Evolutionary conservation across 805 yeast species (phyloP).

Genomic region (Suhomyces pyralidae): DNA sequence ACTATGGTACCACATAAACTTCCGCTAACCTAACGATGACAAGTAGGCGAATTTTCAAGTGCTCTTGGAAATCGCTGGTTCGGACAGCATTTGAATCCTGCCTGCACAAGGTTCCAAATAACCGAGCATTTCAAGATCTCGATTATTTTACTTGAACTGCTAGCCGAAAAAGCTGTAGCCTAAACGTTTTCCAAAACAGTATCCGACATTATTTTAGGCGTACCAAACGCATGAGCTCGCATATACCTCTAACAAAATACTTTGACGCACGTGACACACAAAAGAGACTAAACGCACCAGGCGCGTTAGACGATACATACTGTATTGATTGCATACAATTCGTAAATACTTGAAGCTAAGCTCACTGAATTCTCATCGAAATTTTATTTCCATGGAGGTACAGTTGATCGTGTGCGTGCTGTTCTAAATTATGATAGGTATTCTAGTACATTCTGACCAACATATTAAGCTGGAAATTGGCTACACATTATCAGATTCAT

Average conservation of each 20-base stretch:
- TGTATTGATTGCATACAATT: background rate
- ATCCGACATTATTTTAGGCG: background rate
- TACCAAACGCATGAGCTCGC: background rate
- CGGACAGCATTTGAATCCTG: background rate
- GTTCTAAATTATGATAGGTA: background rate
- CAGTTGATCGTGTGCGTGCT: background rate
- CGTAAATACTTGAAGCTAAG: background rate
- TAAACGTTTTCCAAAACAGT: background rate
- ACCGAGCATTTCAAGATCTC: background rate
- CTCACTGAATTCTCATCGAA: background rate
- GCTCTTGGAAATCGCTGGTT: background rate
- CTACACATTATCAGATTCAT: background rate
- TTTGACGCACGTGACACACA: background rate
- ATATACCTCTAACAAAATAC: background rate
- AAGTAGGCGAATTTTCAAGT: background rate
- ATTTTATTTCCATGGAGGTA: background rate
- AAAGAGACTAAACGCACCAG: background rate
- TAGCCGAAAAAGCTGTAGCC: background rate
- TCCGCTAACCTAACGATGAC: background rate
- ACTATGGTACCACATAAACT: background rate
- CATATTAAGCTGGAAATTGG: background rate
- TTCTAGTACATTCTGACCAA: background rate
- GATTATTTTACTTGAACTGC: background rate
- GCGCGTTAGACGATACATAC: background rate
- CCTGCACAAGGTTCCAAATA: background rate